These are phyloP conservation scores for Sugiyamaella chiloensis DNA, from an alignment of 805 yeast species.

Conservation along the genomic window DNA sequence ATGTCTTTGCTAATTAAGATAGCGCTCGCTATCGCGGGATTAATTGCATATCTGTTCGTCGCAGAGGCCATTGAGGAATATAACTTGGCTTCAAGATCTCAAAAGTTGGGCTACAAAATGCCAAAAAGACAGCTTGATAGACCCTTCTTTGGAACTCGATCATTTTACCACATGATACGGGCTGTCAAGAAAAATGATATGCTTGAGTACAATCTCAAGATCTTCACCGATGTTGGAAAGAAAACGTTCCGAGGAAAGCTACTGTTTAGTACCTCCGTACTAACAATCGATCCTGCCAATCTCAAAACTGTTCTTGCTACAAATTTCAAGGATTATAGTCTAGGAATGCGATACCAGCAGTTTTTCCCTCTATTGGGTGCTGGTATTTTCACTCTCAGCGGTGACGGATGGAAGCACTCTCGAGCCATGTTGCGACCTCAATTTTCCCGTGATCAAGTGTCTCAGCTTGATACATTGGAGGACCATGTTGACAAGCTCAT, in stretches of 20 bases:
- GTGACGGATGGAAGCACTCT: conserved; percentile 36
- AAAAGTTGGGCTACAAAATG: not conserved
- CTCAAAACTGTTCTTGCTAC: conserved; percentile 33
- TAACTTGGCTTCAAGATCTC: not conserved
- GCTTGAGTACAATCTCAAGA: not conserved
- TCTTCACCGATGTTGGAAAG: not conserved
- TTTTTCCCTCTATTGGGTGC: conserved; percentile 32
- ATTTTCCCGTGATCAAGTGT: conserved; percentile 33
- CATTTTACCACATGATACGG: conserved; percentile 1
- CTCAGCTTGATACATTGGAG: conserved; percentile 27
- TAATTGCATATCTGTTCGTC: not conserved
- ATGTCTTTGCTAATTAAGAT: not conserved
- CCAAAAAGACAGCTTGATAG: conserved; percentile 8
- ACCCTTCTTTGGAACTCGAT: conserved; percentile 13
- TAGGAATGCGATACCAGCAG: conserved; percentile 28
- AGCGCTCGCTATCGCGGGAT: not conserved
- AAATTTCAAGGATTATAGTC: conserved; percentile 31
- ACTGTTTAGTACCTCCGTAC: not conserved
- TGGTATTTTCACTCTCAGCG: conserved; percentile 36
- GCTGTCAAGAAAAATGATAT: not conserved
- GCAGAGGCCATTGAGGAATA: not conserved
- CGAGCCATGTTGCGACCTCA: conserved; percentile 37
- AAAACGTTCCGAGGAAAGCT: conserved; percentile 9
- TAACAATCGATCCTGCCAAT: conserved; percentile 30
- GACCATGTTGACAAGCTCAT: conserved; percentile 28